Percentiles rank a stretch among this genome's conserved stretches.
Evolutionary conservation across 2,329 filamentous ascomycete species (phyloP).

Genomic region (Beauveria caledonica): DNA sequence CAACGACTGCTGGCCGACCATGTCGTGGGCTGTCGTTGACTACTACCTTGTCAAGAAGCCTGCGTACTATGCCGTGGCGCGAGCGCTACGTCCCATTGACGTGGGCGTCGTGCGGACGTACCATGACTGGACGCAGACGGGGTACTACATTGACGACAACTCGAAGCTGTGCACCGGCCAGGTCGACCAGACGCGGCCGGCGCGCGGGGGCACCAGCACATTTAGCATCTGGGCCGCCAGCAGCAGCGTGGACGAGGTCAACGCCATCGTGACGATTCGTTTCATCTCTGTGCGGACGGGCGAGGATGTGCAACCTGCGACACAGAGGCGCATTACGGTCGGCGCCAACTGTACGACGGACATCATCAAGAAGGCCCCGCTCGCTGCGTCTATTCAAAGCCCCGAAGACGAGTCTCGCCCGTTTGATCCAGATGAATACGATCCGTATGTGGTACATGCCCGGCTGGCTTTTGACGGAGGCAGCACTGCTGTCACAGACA

Average conservation of each 20-base stretch:
- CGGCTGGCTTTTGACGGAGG: conserved; percentile 30
- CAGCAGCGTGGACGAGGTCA: conserved; percentile 18
- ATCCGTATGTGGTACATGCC: conserved; percentile 40
- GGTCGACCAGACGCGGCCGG: conserved; percentile 30
- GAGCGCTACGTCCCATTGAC: conserved; percentile 51
- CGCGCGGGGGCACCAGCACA: conserved; percentile 23
- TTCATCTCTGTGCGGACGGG: conserved; percentile 36
- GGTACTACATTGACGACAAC: conserved; percentile 14
- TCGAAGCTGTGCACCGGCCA: conserved; percentile 26
- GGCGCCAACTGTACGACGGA: conserved; percentile 32
- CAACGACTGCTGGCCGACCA: conserved; percentile 63
- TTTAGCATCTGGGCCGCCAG: conserved; percentile 39
- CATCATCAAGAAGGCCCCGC: conserved; percentile 18
- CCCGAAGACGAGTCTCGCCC: conserved; percentile 13
- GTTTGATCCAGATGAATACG: conserved; percentile 29
- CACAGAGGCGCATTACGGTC: conserved; percentile 20
- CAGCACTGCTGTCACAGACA: conserved; percentile 35
- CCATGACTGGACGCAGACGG: conserved; percentile 32
- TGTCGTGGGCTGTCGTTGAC: conserved; percentile 58
- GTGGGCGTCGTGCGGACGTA: conserved; percentile 44
- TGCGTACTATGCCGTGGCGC: conserved; percentile 41
- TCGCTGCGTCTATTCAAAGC: conserved; percentile 11
- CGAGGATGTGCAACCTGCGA: conserved; percentile 22
- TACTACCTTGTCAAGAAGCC: conserved; percentile 57
- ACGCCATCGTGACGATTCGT: conserved; percentile 24